These are phyloP conservation scores for Porphyrellus cyaneotinctus DNA, from an alignment of 768 basidiomycete species.

Conservation along the genomic window DNA sequence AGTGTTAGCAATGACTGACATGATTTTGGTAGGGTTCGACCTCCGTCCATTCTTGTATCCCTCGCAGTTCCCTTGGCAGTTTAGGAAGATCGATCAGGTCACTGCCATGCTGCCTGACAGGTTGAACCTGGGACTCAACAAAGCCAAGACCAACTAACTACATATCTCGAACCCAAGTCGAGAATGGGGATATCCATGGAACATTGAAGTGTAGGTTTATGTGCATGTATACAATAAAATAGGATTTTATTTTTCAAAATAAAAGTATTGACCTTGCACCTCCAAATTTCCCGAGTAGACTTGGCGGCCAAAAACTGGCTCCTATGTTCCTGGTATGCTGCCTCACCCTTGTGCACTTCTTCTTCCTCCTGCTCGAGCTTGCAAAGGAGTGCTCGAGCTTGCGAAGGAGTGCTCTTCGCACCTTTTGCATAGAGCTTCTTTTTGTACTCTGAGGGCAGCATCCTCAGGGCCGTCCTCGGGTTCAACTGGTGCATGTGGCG, in stretches of 20 bases:
- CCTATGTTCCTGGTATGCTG: constrained; percentile 34
- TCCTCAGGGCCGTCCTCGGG: constrained; percentile 76
- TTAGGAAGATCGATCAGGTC: constrained; percentile 88
- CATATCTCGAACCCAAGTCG: neutral
- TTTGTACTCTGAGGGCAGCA: constrained; percentile 57
- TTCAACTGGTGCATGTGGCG: constrained; percentile 29
- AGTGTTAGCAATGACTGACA: neutral
- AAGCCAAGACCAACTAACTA: constrained; percentile 46
- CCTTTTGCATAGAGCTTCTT: constrained; percentile 67
- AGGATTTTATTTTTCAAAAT: too few species aligned
- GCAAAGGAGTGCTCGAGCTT: constrained; percentile 61
- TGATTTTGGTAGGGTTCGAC: constrained; percentile 68
- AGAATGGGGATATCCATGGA: too few species aligned
- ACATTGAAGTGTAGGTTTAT: too few species aligned
- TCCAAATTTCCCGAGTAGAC: too few species aligned
- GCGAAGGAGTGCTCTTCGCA: constrained; percentile 71
- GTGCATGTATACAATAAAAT: too few species aligned
- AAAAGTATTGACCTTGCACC: too few species aligned
- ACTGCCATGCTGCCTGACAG: constrained; percentile 74
- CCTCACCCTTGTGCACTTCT: constrained; percentile 47
- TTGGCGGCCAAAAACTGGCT: constrained; percentile 38
- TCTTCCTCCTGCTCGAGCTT: constrained; percentile 67
- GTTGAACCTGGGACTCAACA: constrained; percentile 41
- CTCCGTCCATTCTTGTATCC: constrained; percentile 95
- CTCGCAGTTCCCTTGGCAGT: constrained; percentile 94